Conservation (phyloP, 495 filamentous ascomycete genomes). For the Aspergillus nanangensis region DNA sequence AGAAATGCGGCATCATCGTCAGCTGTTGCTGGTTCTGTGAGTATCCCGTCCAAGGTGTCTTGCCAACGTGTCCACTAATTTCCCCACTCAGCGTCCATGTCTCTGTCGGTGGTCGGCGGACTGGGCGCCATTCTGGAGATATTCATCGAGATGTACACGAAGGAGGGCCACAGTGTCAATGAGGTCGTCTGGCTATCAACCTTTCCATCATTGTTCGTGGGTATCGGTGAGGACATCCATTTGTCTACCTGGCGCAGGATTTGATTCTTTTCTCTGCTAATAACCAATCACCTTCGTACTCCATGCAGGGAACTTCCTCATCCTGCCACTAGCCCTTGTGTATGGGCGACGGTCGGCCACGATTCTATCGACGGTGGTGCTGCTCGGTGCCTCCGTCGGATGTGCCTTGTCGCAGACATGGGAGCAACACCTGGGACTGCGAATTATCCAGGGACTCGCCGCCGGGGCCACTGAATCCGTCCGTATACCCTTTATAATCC, state of each 20-base stretch:
- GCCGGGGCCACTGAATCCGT: constrained; percentile 34
- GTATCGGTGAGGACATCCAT: constrained; percentile 29
- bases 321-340: too few relatives aligned
- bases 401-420: constrained; percentile 24
- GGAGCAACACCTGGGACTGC: constrained; percentile 25
- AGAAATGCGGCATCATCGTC: constrained; percentile 26
- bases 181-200: constrained; percentile 29
- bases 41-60: constrained; percentile 1
- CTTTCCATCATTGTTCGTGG: constrained; percentile 29
- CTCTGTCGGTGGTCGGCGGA: constrained; percentile 26
- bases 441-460: constrained; percentile 30
- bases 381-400: constrained; percentile 21
- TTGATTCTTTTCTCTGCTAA: background rate
- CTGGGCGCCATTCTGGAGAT: constrained; percentile 24
- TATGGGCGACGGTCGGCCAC: too few relatives aligned
- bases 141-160: constrained; percentile 25
- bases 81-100: constrained; percentile 26
- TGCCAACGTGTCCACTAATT: background rate
- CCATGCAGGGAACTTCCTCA: constrained; percentile 27
- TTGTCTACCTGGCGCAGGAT: background rate
- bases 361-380: constrained; percentile 18
- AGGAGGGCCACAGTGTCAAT: constrained; percentile 19
- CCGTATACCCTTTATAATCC: background rate
- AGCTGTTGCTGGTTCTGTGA: constrained; percentile 36
- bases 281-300: too few relatives aligned